phyloP scores from a whole-genome alignment of 352 stramenopile genomes.

The Pythium dissimile region DNA sequence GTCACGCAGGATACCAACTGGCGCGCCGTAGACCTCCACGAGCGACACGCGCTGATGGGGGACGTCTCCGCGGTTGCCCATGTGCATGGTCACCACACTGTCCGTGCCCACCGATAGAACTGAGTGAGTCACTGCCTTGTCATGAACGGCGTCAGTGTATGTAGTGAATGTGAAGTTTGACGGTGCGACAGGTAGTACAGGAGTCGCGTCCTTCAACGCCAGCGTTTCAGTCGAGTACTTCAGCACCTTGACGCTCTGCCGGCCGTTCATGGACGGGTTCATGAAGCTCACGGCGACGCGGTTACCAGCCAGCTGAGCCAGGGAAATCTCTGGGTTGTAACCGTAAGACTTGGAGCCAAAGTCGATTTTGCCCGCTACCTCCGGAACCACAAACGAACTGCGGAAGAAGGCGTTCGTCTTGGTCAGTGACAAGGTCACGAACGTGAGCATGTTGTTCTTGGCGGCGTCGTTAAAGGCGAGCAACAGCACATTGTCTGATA shows the following conservation, averaged over 20 bases:
- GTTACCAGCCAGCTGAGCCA: slow-evolving; percentile 40
- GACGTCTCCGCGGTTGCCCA: slow-evolving; percentile 31
- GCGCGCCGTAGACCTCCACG: slow-evolving; percentile 39
- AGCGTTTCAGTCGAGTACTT: slow-evolving; percentile 40
- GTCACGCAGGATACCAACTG: slow-evolving; percentile 44
- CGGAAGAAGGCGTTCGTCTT: slow-evolving; percentile 35
- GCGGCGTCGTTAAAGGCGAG: slow-evolving; percentile 51
- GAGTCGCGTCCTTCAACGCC: slow-evolving; percentile 44
- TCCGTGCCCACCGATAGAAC: slow-evolving; percentile 42
- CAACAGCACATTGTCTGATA: slow-evolving; percentile 38
- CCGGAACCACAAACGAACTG: slow-evolving; percentile 40
- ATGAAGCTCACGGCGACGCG: slow-evolving; percentile 63
- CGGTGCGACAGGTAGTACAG: slow-evolving; percentile 36
- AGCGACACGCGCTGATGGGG: slow-evolving; percentile 42
- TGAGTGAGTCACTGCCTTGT: slow-evolving; percentile 35
- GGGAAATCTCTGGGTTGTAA: slow-evolving; percentile 37
- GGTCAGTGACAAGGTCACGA: slow-evolving; percentile 24
- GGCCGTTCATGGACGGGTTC: slow-evolving; percentile 45
- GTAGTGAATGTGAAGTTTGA: slow-evolving; percentile 32
- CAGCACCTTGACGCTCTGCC: slow-evolving; percentile 43
- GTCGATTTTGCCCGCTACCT: slow-evolving; percentile 41
- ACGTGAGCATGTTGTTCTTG: slow-evolving; percentile 60
- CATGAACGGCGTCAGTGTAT: background rate
- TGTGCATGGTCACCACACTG: slow-evolving; percentile 39
- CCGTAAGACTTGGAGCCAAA: slow-evolving; percentile 27